Base-by-base conservation (phyloP, 257 asterid species). In the Solanum sitiens region DNA sequence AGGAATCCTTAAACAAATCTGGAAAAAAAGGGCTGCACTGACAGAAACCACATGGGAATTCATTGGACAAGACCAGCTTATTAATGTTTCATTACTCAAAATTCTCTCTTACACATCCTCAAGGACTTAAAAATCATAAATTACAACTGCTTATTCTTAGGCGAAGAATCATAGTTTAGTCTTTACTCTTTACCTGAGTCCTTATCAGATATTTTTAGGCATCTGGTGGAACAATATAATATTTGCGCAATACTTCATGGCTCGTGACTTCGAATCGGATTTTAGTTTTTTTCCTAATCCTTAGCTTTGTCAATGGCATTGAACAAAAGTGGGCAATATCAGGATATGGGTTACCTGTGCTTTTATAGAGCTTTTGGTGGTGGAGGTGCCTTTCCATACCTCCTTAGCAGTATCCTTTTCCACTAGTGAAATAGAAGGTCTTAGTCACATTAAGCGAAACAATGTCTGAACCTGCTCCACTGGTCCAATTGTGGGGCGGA, bases 271-370 rank as follows among this genome's bases (percentile, higher is more conserved):
- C 37, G 35, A 77, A n/a, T 14, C 37, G 15, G 61, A n/a, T 42
- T 5, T 45, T 45, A 45, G 53, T 13, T 44, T 27, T 15, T 15
- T 18, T 39, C 44, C 88, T 72, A 94, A 87, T 97, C 98, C 59
- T n/a, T n/a, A n/a, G n/a, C 93, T 97, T 97, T 2, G 98, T 97
- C 87, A 95, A 88, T 15, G 99, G 99, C 99, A 97, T 9, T 73
- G 30, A 12, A 61, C 32, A 30, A 61, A 56, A 72, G 23, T 18
- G 70, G 23, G 82, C 70, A 18, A 11, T 61, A 33, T 61, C 12
- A n/a, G 59, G 40, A 61, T 65, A 44, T 45, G 85, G 7, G 91
- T 87, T 89, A 95, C 99, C 85, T 92, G 95, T 75, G 95, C 94
- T 91, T 18, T 72, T 20, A 97, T 97, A 68, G 98, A 7, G 94